Base-by-base conservation (phyloP, 805 yeast species). In the Candida multigemmis region DNA sequence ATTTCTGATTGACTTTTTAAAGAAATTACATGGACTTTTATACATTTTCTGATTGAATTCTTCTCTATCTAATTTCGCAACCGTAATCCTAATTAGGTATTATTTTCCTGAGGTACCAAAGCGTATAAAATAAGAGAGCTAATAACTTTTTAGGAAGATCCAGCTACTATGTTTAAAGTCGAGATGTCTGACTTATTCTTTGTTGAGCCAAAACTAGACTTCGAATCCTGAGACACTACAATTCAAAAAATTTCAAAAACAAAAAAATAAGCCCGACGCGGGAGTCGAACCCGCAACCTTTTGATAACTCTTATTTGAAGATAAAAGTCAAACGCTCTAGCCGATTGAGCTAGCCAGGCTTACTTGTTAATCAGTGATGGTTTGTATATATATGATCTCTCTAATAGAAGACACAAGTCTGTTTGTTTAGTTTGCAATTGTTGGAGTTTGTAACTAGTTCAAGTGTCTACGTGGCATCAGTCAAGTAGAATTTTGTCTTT, bases 311-410 rank as follows among this genome's bases (percentile, higher is more conserved):
- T 26, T 23, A 27, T n/a, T n/a, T n/a, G n/a, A n/a, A n/a, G 25
- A 23, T 33, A 33, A 33, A 30, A 33, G 36, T 33, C 36, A 33
- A 29, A 33, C 33, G 36, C 36, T 33, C 36, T 33, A 33, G 33
- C 36, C 33, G 33, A 33, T 33, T 33, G 36, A 33, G 36, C 36
- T 33, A 33, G 29, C 36, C 33, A 33, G 36, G 36, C 36, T n/a
- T n/a, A n/a, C n/a, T n/a, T n/a, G n/a, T n/a, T n/a, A n/a, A n/a
- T n/a, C n/a, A n/a, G n/a, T n/a, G n/a, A n/a, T n/a, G n/a, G n/a
- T n/a, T n/a, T n/a, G n/a, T n/a, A n/a, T n/a, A n/a, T n/a, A n/a
- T n/a, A n/a, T n/a, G n/a, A n/a, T n/a, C n/a, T n/a, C n/a, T n/a
- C n/a, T n/a, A n/a, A n/a, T n/a, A n/a, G n/a, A n/a, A n/a, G n/a